phyloP scores from a whole-genome alignment of 2,329 filamentous ascomycete genomes.

The Ophiostoma himal-ulmi region DNA sequence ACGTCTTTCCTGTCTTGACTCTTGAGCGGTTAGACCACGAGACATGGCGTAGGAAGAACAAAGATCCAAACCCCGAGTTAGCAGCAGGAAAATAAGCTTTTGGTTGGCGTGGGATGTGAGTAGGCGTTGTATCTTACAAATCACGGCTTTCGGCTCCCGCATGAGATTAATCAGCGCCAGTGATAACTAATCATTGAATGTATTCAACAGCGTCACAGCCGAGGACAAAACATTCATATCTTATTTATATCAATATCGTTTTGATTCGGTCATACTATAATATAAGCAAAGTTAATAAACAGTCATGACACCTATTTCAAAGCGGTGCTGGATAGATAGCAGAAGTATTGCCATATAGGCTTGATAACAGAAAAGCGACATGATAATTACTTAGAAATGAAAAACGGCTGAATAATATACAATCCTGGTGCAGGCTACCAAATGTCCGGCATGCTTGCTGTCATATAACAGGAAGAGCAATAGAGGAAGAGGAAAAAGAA shows the following conservation, averaged over 20 bases:
- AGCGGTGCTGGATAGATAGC: background rate
- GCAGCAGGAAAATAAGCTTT: background rate
- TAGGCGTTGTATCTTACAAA: background rate
- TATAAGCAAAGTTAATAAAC: background rate
- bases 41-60: background rate
- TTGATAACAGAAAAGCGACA: background rate
- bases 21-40: no score
- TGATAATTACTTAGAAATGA: background rate
- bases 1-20: no score
- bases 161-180: background rate
- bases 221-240: background rate
- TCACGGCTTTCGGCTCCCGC: background rate
- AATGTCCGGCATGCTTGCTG: background rate
- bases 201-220: background rate
- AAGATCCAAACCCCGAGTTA: background rate
- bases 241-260: no score
- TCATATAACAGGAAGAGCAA: background rate
- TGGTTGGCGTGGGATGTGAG: no score
- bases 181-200: background rate
- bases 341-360: background rate
- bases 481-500: background rate
- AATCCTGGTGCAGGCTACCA: background rate
- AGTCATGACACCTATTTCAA: background rate
- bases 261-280: background rate
- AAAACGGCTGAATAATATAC: background rate